phyloP scores from a whole-genome alignment of 805 yeast species.

The Metschnikowia corniflorae region DNA sequence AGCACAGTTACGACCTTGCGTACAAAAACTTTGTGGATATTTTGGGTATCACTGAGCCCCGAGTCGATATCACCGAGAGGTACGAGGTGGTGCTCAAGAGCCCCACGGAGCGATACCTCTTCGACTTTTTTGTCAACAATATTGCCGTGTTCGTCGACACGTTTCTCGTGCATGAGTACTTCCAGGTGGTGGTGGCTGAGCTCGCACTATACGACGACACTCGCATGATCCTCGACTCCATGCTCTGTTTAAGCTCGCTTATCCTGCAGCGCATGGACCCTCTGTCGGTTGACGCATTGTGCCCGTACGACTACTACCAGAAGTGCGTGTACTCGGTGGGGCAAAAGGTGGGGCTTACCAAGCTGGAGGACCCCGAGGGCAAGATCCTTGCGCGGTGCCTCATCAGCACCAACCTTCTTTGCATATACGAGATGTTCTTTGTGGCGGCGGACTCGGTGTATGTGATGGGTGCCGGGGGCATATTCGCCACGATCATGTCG shows the following conservation, averaged over 20 bases:
- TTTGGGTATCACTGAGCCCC: conserved; percentile 19
- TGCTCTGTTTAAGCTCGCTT: conserved; percentile 36
- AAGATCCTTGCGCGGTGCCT: conserved; percentile 35
- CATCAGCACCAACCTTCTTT: conserved; percentile 34
- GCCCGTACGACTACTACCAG: conserved; percentile 37
- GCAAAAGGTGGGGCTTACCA: conserved; percentile 26
- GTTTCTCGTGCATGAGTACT: conserved; percentile 28
- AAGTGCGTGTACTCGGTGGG: conserved; percentile 32
- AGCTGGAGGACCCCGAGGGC: conserved; percentile 21
- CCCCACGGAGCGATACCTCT: conserved; percentile 28
- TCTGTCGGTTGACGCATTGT: conserved; percentile 25
- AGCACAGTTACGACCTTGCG: conserved; percentile 23
- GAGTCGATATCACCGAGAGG: conserved; percentile 7
- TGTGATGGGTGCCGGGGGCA: conserved; percentile 36
- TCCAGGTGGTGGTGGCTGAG: conserved; percentile 31
- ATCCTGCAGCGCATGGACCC: conserved; percentile 32
- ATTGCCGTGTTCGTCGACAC: conserved; percentile 31
- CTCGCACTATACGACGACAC: conserved; percentile 39
- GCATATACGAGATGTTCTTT: conserved; percentile 38
- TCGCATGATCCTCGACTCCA: conserved; percentile 34
- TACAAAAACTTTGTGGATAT: conserved; percentile 23
- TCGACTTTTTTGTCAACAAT: conserved; percentile 31
- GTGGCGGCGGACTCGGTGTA: conserved; percentile 36
- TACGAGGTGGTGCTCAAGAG: conserved; percentile 15
- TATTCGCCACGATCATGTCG: conserved; percentile 28